phyloP scores from a whole-genome alignment of 2,329 filamentous ascomycete genomes.

The Neonectria neomacrospora region DNA sequence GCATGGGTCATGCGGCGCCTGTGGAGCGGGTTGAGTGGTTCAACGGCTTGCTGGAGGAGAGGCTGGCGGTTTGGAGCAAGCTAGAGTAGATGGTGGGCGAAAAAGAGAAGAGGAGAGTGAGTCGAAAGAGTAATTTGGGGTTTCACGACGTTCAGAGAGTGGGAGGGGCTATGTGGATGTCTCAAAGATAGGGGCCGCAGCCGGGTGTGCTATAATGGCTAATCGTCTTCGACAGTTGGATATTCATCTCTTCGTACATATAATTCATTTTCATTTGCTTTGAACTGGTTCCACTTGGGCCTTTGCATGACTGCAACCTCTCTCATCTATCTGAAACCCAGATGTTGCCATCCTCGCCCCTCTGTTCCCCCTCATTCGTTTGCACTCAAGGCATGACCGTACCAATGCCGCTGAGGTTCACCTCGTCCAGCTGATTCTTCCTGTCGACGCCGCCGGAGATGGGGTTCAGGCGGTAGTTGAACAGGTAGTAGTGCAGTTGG shows the following conservation, averaged over 20 bases:
- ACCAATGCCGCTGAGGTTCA: constrained; percentile 85
- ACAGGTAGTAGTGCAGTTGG: constrained; percentile 95
- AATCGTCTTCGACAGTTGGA: constrained; percentile 1
- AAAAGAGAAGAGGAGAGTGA: neutral
- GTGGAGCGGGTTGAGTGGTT: constrained; percentile 78
- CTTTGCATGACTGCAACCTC: constrained; percentile 6
- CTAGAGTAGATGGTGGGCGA: constrained; percentile 42
- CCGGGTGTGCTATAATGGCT: neutral
- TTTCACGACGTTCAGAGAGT: constrained; percentile 24
- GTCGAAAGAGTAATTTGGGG: neutral
- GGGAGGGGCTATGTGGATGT: constrained; percentile 16
- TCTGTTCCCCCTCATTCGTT: neutral
- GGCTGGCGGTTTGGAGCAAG: constrained; percentile 63
- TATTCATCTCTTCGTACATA: constrained; percentile 7
- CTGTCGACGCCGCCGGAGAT: constrained; percentile 86
- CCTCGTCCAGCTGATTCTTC: constrained; percentile 80
- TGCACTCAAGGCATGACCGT: constrained; percentile 75
- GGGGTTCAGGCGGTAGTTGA: constrained; percentile 92
- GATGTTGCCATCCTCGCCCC: neutral
- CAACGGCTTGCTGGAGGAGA: constrained; percentile 69
- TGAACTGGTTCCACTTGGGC: neutral
- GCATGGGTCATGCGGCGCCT: constrained; percentile 78
- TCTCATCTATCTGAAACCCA: constrained; percentile 5
- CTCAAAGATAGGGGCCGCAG: constrained; percentile 4
- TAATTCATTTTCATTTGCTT: constrained; percentile 11